Conservation (phyloP, 2,329 filamentous ascomycete species). For the Colletotrichum trifolii region DNA sequence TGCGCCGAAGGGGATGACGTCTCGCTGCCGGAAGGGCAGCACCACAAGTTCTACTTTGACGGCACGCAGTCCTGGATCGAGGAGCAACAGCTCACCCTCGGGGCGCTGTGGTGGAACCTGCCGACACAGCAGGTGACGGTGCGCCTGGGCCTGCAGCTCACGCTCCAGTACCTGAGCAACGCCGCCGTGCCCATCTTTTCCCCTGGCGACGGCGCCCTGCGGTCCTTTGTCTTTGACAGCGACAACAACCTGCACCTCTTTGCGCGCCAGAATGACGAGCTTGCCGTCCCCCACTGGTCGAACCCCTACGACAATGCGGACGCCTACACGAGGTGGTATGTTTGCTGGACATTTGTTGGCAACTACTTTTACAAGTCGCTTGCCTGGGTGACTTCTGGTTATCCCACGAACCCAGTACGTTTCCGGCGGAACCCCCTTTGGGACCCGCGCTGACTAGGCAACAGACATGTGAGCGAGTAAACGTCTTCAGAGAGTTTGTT, state of each 20-base stretch:
- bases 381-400: conserved; percentile 31
- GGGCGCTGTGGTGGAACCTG: conserved; percentile 30
- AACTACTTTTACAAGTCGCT: conserved; percentile 35
- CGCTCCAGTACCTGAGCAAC: conserved; percentile 26
- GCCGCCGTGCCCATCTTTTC: conserved; percentile 32
- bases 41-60: conserved; percentile 23
- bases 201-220: conserved; percentile 12
- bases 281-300: conserved; percentile 13
- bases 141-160: conserved; percentile 10
- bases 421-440: too few relatives aligned
- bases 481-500: too few relatives aligned
- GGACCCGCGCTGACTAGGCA: too few relatives aligned
- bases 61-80: conserved; percentile 3
- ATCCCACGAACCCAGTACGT: conserved; percentile 19
- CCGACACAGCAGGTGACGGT: conserved; percentile 10
- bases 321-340: conserved; percentile 26
- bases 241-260: conserved; percentile 26
- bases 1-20: conserved; percentile 16
- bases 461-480: too few relatives aligned
- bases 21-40: background rate
- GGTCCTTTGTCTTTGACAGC: conserved; percentile 27
- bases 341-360: conserved; percentile 33
- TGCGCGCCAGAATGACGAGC: conserved; percentile 23
- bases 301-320: conserved; percentile 6
- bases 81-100: conserved; percentile 4